Evolutionary conservation across 257 asterid genomes (phyloP).

Genomic region (Solanum peruvianum): DNA sequence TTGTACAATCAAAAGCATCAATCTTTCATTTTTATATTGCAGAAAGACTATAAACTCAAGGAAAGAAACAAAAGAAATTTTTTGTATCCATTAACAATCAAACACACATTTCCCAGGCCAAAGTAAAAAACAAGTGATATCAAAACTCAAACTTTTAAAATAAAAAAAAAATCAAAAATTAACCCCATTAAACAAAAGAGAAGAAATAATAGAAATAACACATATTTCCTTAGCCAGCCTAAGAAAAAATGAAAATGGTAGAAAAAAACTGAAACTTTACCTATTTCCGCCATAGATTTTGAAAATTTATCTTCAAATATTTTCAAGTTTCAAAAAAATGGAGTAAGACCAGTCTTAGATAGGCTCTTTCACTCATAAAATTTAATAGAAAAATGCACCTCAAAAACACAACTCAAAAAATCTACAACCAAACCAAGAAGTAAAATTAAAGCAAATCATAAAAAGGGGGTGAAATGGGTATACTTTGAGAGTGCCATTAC

Average conservation of each 20-base stretch:
- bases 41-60: not conserved
- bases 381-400: not conserved
- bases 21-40: not conserved
- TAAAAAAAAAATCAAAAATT: not conserved
- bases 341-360: not conserved
- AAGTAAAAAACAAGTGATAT: not conserved
- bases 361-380: not conserved
- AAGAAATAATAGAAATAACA: not conserved
- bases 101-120: not conserved
- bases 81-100: not conserved
- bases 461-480: not conserved
- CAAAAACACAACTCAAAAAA: not conserved
- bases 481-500: constrained; percentile 80
- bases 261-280: not conserved
- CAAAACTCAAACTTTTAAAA: not conserved
- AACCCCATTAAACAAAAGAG: not conserved
- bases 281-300: not conserved
- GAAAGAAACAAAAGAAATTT: not conserved
- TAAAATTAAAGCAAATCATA: not conserved
- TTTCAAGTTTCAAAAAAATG: not conserved
- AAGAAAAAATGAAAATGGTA: not conserved
- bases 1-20: not conserved
- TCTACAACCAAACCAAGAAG: not conserved
- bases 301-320: not conserved
- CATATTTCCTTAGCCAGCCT: not conserved